Conservation (phyloP, 192 early-diverging fungal species). For the Umbelopsis isabellina region DNA sequence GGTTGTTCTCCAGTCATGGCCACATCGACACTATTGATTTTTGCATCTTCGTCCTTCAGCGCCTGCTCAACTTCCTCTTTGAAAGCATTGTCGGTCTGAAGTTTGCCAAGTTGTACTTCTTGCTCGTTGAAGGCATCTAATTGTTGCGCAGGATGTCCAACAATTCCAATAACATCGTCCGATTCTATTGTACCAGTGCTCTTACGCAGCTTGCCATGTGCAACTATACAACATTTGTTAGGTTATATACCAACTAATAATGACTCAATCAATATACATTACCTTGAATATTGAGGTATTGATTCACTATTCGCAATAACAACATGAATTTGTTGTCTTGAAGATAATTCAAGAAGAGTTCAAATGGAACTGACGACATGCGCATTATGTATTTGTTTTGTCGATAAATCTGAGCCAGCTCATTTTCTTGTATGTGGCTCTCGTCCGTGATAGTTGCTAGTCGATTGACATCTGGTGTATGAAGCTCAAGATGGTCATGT, state of each 20-base stretch:
- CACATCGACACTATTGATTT: conserved; percentile 17
- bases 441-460: conserved; percentile 71
- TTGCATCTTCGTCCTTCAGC: conserved; percentile 68
- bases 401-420: conserved; percentile 78
- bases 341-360: conserved; percentile 88
- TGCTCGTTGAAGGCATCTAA: conserved; percentile 85
- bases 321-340: conserved; percentile 92
- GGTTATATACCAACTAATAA: neutral
- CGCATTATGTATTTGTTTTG: conserved; percentile 82
- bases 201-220: conserved; percentile 39
- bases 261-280: neutral
- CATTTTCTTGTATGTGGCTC: conserved; percentile 81
- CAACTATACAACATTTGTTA: conserved; percentile 18
- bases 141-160: conserved; percentile 70
- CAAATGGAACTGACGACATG: conserved; percentile 86
- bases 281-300: conserved; percentile 84
- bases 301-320: conserved; percentile 89
- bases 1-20: conserved; percentile 35
- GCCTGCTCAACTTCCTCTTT: conserved; percentile 81
- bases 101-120: conserved; percentile 70
- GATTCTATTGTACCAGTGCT: conserved; percentile 48
- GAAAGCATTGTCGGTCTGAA: conserved; percentile 72
- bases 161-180: conserved; percentile 71
- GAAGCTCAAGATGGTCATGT: conserved; percentile 75
- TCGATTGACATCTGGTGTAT: conserved; percentile 72